A percentile compares a stretch with the other conserved stretches of the same genome.
Conservation (phyloP, 176 grass and related monocot species). For the Juncus effusus region DNA sequence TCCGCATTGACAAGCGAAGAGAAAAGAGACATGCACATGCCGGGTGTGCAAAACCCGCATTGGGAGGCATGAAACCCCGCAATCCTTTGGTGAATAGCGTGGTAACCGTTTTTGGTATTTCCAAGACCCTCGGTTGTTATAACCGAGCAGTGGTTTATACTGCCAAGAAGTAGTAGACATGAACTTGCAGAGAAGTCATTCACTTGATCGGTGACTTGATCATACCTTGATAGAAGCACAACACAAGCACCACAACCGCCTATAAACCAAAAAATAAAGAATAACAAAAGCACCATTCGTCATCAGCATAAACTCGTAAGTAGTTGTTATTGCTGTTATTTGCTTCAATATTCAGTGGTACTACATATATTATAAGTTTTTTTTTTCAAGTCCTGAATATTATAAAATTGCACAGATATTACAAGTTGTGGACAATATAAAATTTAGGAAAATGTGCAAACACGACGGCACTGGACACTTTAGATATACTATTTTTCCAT, state of each 20-base stretch:
- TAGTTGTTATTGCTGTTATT: no score
- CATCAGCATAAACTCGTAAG: no score
- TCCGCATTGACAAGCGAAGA: conserved; percentile 55
- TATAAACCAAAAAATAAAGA: conserved; percentile 22
- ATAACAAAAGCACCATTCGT: neutral
- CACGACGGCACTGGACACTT: no score
- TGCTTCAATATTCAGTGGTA: no score
- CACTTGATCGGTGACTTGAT: conserved; percentile 52
- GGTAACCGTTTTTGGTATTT: conserved; percentile 47
- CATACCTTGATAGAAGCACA: conserved; percentile 65
- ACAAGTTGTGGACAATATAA: no score
- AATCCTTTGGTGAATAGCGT: conserved; percentile 58
- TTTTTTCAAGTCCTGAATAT: no score
- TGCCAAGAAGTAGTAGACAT: conserved; percentile 64
- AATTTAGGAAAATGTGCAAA: no score
- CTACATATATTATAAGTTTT: no score
- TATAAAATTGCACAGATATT: no score
- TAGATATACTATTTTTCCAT: no score
- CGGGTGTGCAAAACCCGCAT: conserved; percentile 90
- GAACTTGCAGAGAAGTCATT: conserved; percentile 57
- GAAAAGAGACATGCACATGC: conserved; percentile 92
- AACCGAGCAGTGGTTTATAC: conserved; percentile 58
- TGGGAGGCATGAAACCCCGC: conserved; percentile 87
- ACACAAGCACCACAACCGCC: conserved; percentile 93
- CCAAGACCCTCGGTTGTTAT: conserved; percentile 75